Evolutionary conservation across 2,329 filamentous ascomycete genomes (phyloP).

Genomic region (Penicillium sp.): DNA sequence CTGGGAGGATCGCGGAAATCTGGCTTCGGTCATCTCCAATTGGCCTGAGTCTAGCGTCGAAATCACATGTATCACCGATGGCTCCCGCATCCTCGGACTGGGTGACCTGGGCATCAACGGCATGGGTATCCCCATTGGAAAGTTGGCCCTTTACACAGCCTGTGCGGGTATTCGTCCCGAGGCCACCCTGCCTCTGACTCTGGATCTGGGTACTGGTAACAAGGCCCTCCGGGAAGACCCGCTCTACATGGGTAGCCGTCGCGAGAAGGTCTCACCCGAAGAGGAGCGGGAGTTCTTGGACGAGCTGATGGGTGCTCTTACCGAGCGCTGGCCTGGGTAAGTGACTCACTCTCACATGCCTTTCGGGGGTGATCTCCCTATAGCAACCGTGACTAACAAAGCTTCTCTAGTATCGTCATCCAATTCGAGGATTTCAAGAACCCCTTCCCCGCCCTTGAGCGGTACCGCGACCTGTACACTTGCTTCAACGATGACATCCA

Average conservation of each 20-base stretch:
- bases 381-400: constrained; percentile 19
- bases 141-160: constrained; percentile 90
- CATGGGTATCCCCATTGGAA: constrained; percentile 97
- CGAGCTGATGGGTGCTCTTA: constrained; percentile 90
- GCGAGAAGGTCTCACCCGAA: constrained; percentile 72
- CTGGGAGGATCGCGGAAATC: constrained; percentile 87
- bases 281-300: constrained; percentile 92
- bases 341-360: constrained; percentile 28
- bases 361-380: constrained; percentile 44
- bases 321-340: constrained; percentile 69
- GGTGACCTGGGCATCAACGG: constrained; percentile 96
- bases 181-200: constrained; percentile 59
- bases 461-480: constrained; percentile 83
- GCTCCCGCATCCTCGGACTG: constrained; percentile 84
- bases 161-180: constrained; percentile 91
- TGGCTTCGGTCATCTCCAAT: constrained; percentile 83
- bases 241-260: constrained; percentile 87
- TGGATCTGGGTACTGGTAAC: constrained; percentile 65
- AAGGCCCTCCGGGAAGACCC: constrained; percentile 68
- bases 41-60: constrained; percentile 89
- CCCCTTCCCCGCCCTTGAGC: constrained; percentile 87
- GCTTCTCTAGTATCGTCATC: constrained; percentile 62
- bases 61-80: constrained; percentile 96
- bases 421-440: constrained; percentile 99
- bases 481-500: constrained; percentile 99